Conservation (phyloP, 2,329 filamentous ascomycete genomes). For the Ascochyta lentis region DNA sequence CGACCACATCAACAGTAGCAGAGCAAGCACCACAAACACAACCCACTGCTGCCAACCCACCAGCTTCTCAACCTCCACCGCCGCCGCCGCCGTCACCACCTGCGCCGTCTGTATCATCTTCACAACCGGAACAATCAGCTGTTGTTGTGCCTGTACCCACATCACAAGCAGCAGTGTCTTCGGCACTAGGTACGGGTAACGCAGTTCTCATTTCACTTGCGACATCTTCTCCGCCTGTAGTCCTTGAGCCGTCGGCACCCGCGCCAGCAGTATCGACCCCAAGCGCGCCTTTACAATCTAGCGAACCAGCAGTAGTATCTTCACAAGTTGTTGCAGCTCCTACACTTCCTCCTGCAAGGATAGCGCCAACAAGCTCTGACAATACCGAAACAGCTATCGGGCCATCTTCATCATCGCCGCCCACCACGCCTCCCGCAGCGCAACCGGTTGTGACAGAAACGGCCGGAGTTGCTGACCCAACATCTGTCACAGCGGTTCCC, state of each 20-base stretch:
- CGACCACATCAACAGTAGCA: constrained; percentile 28
- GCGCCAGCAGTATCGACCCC: constrained; percentile 19
- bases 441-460: constrained; percentile 10
- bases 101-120: constrained; percentile 22
- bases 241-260: constrained; percentile 27
- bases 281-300: constrained; percentile 13
- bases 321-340: constrained; percentile 16
- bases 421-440: constrained; percentile 11
- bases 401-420: not conserved
- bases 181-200: constrained; percentile 45
- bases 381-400: constrained; percentile 31
- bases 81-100: constrained; percentile 19
- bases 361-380: constrained; percentile 42
- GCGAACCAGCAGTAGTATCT: constrained; percentile 16
- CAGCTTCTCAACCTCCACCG: constrained; percentile 22
- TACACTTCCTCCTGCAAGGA: constrained; percentile 18
- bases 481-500: constrained; percentile 22
- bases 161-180: constrained; percentile 36
- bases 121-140: constrained; percentile 23
- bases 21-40: constrained; percentile 32
- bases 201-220: constrained; percentile 36
- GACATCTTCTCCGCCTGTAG: constrained; percentile 29
- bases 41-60: constrained; percentile 24
- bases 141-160: constrained; percentile 24
- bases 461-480: not conserved